Base-by-base conservation (phyloP, 2,329 filamentous ascomycete species). In the Calonectria pseudoreteaudii region DNA sequence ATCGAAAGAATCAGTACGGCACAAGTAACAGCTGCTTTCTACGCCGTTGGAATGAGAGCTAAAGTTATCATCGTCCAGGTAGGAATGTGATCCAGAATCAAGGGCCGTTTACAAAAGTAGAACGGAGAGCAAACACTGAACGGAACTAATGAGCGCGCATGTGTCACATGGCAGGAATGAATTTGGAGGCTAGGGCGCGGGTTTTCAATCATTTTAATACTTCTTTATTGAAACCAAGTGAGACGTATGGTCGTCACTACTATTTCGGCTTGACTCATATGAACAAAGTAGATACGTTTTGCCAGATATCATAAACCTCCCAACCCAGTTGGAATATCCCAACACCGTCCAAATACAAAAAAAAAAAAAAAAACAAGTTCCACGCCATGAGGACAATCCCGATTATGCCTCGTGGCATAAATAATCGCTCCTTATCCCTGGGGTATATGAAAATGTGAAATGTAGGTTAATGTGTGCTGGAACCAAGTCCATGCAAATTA, bases 361-460 rank as follows among this genome's bases (percentile, higher is more conserved):
- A n/a, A 23, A 38, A 53, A 38, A 14, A 70, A 69, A 38, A 70
- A 47, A 41, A 58, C 58, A n/a, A n/a, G n/a, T 31, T 7, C 60
- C 52, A 31, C 44, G 64, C 64, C 41, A 64, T 62, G 34, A 66
- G 41, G 14, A 50, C 38, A 71, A 62, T 62, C 53, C 64, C 34
- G 34, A 53, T 47, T 30, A 44, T 44, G 44, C 50, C 47, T 36
- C 23, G 8, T 41, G 68, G 64, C 53, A 47, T 49, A 23, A 64
- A n/a, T 36, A 53, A 49, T 68, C 62, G 52, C 64, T 71, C 53
- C 70, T 60, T 34, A 44, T 38, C 28, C 64, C 44, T 47, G 38
- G 65, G 70, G 64, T 62, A 71, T 68, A 68, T 71, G 26, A 68
- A 71, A 49, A 64, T 64, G 36, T 62, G 28, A 53, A 65, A 62